Percentiles rank a stretch among this genome's conserved stretches.
Evolutionary conservation across 345 rosid genomes (phyloP).

Genomic region (Pistacia integerrima): DNA sequence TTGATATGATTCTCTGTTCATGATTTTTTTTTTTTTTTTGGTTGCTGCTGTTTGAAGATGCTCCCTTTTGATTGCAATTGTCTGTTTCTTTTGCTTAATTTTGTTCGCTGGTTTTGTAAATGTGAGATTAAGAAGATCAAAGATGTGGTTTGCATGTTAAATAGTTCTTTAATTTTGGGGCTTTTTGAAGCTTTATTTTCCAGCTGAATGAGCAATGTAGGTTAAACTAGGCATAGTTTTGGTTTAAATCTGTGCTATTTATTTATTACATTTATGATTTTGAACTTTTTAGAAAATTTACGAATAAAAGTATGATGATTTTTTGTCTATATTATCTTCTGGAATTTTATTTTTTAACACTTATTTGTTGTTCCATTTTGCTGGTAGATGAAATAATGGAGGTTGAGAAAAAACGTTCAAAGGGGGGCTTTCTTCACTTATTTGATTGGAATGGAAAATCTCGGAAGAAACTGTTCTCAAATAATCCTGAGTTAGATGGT

Average conservation of each 20-base stretch:
- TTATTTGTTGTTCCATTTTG: conserved; percentile 20
- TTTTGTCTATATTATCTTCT: not conserved
- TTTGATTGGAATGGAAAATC: conserved; percentile 95
- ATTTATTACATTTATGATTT: not conserved
- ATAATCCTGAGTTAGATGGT: conserved; percentile 48
- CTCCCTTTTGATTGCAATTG: conserved; percentile 5
- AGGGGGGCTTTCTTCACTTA: conserved; percentile 68
- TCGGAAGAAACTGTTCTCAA: conserved; percentile 67
- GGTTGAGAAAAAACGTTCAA: conserved; percentile 64
- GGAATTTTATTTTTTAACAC: conserved; percentile 5
- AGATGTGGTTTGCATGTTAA: conserved; percentile 16
- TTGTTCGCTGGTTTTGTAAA: conserved; percentile 5
- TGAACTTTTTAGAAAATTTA: conserved; percentile 5
- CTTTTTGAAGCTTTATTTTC: not conserved
- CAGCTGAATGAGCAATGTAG: conserved; percentile 31
- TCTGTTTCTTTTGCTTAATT: not conserved
- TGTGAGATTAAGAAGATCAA: conserved; percentile 12
- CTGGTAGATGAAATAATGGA: conserved; percentile 59
- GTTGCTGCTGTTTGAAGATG: too few relatives aligned
- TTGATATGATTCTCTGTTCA: not conserved
- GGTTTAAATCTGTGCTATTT: conserved; percentile 1
- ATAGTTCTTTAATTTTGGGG: not conserved
- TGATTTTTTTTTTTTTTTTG: not conserved
- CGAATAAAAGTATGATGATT: not conserved
- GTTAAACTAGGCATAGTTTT: conserved; percentile 12